Conservation (phyloP, 2,329 filamentous ascomycete genomes). For the Eutypella sp. region DNA sequence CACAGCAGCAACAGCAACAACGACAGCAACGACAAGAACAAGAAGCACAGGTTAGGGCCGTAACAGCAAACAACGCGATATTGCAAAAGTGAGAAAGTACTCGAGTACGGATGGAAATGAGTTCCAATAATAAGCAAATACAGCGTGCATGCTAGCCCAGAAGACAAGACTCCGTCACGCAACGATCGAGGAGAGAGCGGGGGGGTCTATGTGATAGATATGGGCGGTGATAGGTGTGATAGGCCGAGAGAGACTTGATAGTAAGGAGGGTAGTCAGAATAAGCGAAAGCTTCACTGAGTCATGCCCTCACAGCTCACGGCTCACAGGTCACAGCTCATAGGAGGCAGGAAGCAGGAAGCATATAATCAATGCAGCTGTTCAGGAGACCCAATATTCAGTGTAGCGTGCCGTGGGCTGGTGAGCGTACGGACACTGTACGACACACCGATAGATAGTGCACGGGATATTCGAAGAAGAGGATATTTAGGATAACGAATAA, state of each 20-base stretch:
- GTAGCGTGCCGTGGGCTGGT: too few relatives aligned
- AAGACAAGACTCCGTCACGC: too few relatives aligned
- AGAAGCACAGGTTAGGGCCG: background rate
- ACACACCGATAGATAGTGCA: background rate
- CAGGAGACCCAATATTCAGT: too few relatives aligned
- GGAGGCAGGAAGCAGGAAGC: too few relatives aligned
- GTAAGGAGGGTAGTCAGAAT: background rate
- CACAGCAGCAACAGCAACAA: too few relatives aligned
- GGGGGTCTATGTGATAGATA: too few relatives aligned
- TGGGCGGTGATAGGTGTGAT: too few relatives aligned
- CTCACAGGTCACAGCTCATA: too few relatives aligned
- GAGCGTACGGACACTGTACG: too few relatives aligned
- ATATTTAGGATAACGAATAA: background rate
- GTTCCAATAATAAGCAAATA: background rate
- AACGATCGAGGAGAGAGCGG: too few relatives aligned
- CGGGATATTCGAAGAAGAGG: background rate
- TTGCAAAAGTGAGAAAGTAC: background rate
- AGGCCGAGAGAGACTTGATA: background rate
- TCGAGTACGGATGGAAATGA: background rate
- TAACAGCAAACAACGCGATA: background rate
- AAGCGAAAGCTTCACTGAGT: background rate
- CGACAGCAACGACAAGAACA: background rate
- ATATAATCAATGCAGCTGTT: too few relatives aligned
- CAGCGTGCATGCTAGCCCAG: background rate
- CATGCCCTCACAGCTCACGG: too few relatives aligned